Conservation (phyloP, 2,329 filamentous ascomycete species). For the Fusarium coicis region DNA sequence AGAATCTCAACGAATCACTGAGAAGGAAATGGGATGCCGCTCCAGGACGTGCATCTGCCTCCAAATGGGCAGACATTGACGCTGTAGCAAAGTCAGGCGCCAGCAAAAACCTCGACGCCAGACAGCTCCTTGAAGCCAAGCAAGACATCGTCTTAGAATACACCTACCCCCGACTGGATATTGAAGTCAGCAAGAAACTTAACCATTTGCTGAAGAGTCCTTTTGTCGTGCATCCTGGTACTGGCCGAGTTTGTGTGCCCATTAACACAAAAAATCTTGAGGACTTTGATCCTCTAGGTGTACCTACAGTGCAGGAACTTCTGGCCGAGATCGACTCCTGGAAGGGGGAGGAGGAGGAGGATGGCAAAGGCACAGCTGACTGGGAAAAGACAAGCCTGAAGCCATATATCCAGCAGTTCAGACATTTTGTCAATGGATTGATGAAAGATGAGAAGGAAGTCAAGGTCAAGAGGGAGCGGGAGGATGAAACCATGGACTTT, state of each 20-base stretch:
- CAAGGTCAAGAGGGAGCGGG: slow-evolving; percentile 66
- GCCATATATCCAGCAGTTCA: slow-evolving; percentile 91
- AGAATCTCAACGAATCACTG: slow-evolving; percentile 78
- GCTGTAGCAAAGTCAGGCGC: slow-evolving; percentile 80
- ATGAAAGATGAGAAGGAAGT: slow-evolving; percentile 78
- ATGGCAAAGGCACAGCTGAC: slow-evolving; percentile 68
- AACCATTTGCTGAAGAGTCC: slow-evolving; percentile 98
- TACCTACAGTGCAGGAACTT: slow-evolving; percentile 89
- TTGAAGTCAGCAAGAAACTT: slow-evolving; percentile 96
- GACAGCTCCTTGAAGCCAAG: slow-evolving; percentile 85
- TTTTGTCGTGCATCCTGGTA: slow-evolving; percentile 95
- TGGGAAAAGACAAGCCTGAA: slow-evolving; percentile 98
- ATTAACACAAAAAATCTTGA: slow-evolving; percentile 81
- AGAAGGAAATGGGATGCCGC: slow-evolving; percentile 91
- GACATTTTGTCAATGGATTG: slow-evolving; percentile 79
- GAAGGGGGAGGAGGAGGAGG: slow-evolving; percentile 59
- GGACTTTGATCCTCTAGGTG: slow-evolving; percentile 84
- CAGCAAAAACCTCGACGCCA: slow-evolving; percentile 76
- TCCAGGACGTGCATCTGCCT: slow-evolving; percentile 77
- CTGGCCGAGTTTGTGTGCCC: slow-evolving; percentile 92
- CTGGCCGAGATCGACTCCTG: slow-evolving; percentile 88
- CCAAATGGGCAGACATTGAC: slow-evolving; percentile 97
- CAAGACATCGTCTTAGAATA: slow-evolving; percentile 97
- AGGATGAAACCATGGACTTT: slow-evolving; percentile 65
- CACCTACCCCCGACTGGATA: slow-evolving; percentile 96